These are phyloP conservation scores for Mucor sp. DNA, from an alignment of 371 early-diverging fungal species.

Conservation along the genomic window DNA sequence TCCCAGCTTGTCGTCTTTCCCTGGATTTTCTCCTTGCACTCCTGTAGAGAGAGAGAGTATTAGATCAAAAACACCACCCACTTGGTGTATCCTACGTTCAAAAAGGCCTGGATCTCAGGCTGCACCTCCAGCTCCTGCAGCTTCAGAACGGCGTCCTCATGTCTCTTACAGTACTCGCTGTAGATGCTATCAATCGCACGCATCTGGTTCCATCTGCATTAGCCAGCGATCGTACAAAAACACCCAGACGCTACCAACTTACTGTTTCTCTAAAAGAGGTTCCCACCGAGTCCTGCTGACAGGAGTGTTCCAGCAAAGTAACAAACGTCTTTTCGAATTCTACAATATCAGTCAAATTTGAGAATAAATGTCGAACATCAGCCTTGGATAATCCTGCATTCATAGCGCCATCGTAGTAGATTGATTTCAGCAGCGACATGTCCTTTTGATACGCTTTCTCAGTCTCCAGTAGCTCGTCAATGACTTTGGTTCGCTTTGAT, in stretches of 20 bases:
- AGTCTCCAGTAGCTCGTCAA: conserved; percentile 72
- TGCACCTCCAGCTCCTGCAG: conserved; percentile 60
- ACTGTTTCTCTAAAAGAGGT: conserved; percentile 64
- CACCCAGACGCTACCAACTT: conserved; percentile 8
- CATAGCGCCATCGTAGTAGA: conserved; percentile 63
- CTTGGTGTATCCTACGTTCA: conserved; percentile 38
- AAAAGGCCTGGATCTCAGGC: conserved; percentile 49
- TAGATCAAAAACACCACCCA: background rate
- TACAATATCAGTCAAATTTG: conserved; percentile 66
- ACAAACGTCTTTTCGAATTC: conserved; percentile 49
- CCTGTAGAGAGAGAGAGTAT: conserved; percentile 20
- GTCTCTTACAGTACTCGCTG: conserved; percentile 77
- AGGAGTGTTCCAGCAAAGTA: conserved; percentile 38
- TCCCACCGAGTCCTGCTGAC: conserved; percentile 47
- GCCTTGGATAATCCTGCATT: conserved; percentile 44
- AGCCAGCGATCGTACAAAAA: background rate
- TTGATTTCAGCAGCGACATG: conserved; percentile 67
- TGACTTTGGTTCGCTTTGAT: conserved; percentile 49
- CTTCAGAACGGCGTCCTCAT: conserved; percentile 66
- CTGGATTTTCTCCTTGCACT: conserved; percentile 56
- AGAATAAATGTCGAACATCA: conserved; percentile 66
- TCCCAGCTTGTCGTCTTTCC: conserved; percentile 82
- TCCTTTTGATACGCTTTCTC: conserved; percentile 71
- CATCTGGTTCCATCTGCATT: conserved; percentile 29
- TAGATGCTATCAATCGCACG: conserved; percentile 62